Evolutionary conservation across 2,329 filamentous ascomycete species (phyloP).

Genomic region (Beauveria scarabaeidicola): DNA sequence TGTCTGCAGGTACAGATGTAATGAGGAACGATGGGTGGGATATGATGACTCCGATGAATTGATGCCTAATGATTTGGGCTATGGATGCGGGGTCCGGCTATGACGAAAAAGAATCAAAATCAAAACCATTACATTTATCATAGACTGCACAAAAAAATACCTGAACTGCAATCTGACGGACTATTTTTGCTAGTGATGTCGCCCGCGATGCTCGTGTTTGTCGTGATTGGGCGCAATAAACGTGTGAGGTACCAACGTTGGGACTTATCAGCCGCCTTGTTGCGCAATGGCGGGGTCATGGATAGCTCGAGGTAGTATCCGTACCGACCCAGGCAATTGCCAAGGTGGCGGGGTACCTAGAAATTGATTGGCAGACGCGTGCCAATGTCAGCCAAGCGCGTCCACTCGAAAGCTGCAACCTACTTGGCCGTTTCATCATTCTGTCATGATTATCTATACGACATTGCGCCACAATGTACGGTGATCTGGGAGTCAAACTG

Average conservation of each 20-base stretch:
- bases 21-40: conserved; percentile 24
- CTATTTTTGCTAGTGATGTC: neutral
- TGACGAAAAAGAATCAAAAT: neutral
- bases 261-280: no score
- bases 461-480: conserved; percentile 56
- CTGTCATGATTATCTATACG: no score
- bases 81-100: conserved; percentile 12
- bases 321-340: neutral
- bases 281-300: neutral
- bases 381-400: neutral
- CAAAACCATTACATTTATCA: conserved; percentile 11
- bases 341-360: conserved; percentile 14
- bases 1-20: conserved; percentile 19
- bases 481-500: conserved; percentile 78
- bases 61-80: conserved; percentile 12
- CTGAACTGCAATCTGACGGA: neutral
- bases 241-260: no score
- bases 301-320: neutral
- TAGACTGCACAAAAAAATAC: conserved; percentile 11
- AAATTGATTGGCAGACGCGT: conserved; percentile 14
- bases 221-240: no score
- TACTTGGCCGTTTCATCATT: neutral
- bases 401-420: neutral
- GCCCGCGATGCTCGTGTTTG: neutral
- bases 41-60: conserved; percentile 19